Base-by-base conservation (phyloP, 768 basidiomycete genomes). In the Russula griseocarnosa region DNA sequence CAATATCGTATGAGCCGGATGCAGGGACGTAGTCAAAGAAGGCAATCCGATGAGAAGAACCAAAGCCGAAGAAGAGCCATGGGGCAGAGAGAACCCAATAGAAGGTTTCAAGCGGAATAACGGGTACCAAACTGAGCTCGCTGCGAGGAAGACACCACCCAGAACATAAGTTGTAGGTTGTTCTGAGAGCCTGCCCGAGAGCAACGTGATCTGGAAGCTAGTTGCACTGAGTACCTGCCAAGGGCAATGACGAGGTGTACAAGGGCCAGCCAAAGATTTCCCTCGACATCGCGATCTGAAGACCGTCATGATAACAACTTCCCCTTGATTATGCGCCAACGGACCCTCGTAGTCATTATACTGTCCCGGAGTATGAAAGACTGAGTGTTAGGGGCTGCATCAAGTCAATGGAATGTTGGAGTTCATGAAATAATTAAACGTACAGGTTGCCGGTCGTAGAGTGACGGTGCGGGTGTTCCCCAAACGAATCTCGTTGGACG, bases 21-120 rank as follows among this genome's bases (percentile, higher is more conserved):
- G 77, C 54, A 95, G 79, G 9, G 81, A 76, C 8, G 78, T 72
- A 22, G 83, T 76, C 44, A 96, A 75, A 1, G 93, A 92, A 2
- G 94, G 94, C 11, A 97, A 75, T 55, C 88, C 94, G 66, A 97
- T 94, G 70, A 96, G 79, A 96, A 87, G 82, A 97, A 97, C 0
- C 94, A 24, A 92, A 73, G 46, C 85, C 91, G 73, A 92, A 97
- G 82, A 95, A 92, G 28, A 94, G 70, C 94, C 94, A 97, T 36
- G 94, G 94, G 10, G 84, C 74, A 14, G 93, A 85, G 50, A 97
- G 79, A 63, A 92, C 87, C 70, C 90, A 94, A 66, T 95, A 80
- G 94, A 94, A 3, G 94, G 94, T 75, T 83, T 92, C 64, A 88
- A 77, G 67, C 94, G 81, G 83, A 96, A 97, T 71, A 96, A 77